Percentiles rank a stretch among this genome's conserved stretches.
Evolutionary conservation across 1,284 basidiomycete species (phyloP).

Genomic region (Vanrija sp.): DNA sequence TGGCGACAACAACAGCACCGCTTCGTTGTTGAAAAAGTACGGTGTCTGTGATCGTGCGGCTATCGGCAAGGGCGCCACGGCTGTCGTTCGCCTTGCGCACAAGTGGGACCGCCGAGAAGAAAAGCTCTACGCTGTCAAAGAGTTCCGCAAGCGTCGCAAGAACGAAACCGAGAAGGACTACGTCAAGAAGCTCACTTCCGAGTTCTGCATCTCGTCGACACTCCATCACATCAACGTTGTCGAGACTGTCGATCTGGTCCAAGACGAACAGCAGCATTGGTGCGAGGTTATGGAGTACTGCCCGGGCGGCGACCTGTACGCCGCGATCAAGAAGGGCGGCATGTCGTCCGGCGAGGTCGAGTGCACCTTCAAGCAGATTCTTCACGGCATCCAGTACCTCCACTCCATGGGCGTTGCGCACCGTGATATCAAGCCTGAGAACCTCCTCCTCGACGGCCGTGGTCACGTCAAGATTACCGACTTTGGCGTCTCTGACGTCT

Average conservation of each 20-base stretch:
- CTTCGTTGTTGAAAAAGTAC: constrained; percentile 76
- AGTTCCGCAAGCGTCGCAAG: constrained; percentile 96
- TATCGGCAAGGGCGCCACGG: constrained; percentile 96
- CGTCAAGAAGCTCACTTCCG: constrained; percentile 98
- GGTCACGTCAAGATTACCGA: constrained; percentile 99
- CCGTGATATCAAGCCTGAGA: constrained; percentile 97
- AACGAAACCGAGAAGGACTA: constrained; percentile 99
- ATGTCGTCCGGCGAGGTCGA: constrained; percentile 94
- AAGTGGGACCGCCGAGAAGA: constrained; percentile 97
- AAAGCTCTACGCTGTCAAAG: constrained; percentile 99
- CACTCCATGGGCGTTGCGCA: constrained; percentile 87
- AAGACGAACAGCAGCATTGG: constrained; percentile 94
- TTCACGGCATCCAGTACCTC: constrained; percentile 70
- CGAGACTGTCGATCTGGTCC: constrained; percentile 97
- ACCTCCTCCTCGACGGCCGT: constrained; percentile 85
- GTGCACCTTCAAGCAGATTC: constrained; percentile 96
- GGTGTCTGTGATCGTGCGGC: constrained; percentile 95
- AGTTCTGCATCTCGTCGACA: constrained; percentile 98
- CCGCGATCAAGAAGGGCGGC: constrained; percentile 94
- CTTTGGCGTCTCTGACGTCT: constrained; percentile 97
- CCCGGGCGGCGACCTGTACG: constrained; percentile 93
- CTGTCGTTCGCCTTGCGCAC: constrained; percentile 91
- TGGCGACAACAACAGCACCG: constrained; percentile 43
- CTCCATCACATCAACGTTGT: constrained; percentile 95
- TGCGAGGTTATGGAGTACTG: constrained; percentile 99